These are phyloP conservation scores for Striga asiatica DNA, from an alignment of 257 asterid species.

Conservation along the genomic window DNA sequence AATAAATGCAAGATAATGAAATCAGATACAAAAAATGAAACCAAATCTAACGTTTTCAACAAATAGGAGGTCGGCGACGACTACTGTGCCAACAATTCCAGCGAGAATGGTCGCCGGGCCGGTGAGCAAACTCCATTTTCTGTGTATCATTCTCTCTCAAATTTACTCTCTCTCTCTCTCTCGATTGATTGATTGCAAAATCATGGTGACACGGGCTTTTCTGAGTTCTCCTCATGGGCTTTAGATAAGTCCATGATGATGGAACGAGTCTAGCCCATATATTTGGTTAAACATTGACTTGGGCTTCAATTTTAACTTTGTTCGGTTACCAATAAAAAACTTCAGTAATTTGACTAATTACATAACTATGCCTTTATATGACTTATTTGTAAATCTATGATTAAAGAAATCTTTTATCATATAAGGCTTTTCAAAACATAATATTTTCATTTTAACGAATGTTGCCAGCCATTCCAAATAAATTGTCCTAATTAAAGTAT, in stretches of 20 bases:
- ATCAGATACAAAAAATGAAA: background rate
- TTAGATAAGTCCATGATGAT: background rate
- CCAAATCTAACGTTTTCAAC: slow-evolving; percentile 36
- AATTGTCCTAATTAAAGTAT: too few species aligned
- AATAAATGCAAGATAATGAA: background rate
- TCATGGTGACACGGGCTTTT: background rate
- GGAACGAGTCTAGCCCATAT: background rate
- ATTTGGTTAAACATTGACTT: background rate
- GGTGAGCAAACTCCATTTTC: slow-evolving; percentile 76
- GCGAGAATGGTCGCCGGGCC: slow-evolving; percentile 51
- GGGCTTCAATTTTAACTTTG: background rate
- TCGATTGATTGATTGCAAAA: background rate
- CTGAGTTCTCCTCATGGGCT: background rate
- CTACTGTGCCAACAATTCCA: slow-evolving; percentile 49
- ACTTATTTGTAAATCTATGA: too few species aligned
- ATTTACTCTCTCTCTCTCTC: slow-evolving; percentile 13
- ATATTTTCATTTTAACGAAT: too few species aligned
- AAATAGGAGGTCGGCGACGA: slow-evolving; percentile 55
- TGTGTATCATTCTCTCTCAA: slow-evolving; percentile 44
- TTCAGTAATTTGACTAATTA: too few species aligned
- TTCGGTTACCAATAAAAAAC: too few species aligned
- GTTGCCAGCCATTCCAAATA: too few species aligned
- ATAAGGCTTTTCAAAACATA: too few species aligned
- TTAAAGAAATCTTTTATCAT: too few species aligned
- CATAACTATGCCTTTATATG: too few species aligned